Base-by-base conservation (phyloP, 169 alveolate genomes). In the Ichthyophthirius multifiliis region DNA sequence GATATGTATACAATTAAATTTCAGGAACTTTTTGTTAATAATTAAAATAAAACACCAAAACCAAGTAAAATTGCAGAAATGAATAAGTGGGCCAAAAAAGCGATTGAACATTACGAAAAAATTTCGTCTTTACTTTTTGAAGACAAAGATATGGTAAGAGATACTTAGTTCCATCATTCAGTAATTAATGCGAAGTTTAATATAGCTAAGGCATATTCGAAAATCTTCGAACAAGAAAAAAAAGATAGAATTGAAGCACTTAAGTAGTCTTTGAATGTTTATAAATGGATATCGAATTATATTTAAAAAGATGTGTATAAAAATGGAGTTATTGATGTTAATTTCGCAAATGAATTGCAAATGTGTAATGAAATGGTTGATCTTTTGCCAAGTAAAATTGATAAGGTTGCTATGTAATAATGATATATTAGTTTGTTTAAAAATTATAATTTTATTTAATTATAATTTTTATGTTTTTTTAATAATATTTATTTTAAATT, bases 1-100 rank as follows among this genome's bases (percentile, higher is more conserved):
- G 92, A 89, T 48, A 79, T 94, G 48, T 94, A 90, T 76, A 95
- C 90, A 34, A 45, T 88, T n/a, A 94, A 92, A 65, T 89, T 83
- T 64, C 83, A 83, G 34, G 48, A 67, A 6, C 16, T 67, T 9
- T 67, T 67, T 39, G 31, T 67, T 31, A 41, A n/a, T n/a, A n/a
- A 67, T 37, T n/a, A 30, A 3, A 37, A n/a, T 44, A 85, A 89
- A 65, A 83, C 79, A 67, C 89, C 92, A 3, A 88, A 89, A 79
- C 32, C 37, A 32, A 82, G 75, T 43, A 86, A 86, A 43, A 43
- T 90, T 20, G 87, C 84, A 13, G 85, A 84, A 48, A 74, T 89
- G 55, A 92, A 90, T 84, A 43, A 46, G 9, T 43, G 75, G 31
- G 97, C 95, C 3, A 45, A 71, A 6, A 64, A 45, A 18, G 39